These are phyloP conservation scores for Pichia exigua DNA, from an alignment of 805 yeast species.

Conservation along the genomic window DNA sequence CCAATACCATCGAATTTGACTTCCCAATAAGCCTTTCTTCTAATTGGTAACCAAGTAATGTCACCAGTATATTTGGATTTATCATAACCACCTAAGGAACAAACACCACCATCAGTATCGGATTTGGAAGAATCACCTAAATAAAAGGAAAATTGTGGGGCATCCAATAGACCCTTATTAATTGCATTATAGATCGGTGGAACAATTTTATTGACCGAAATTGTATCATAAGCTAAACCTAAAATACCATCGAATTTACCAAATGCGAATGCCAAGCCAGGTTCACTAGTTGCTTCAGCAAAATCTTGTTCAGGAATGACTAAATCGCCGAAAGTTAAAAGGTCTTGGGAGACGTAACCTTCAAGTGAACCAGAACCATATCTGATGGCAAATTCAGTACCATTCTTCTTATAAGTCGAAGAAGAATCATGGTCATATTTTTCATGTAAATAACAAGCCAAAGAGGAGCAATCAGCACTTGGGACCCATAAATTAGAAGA, in stretches of 20 bases:
- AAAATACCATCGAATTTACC: slow-evolving; percentile 98
- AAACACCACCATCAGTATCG: slow-evolving; percentile 77
- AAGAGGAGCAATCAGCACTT: slow-evolving; percentile 74
- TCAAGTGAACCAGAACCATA: slow-evolving; percentile 92
- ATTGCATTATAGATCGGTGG: slow-evolving; percentile 94
- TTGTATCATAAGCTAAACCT: slow-evolving; percentile 89
- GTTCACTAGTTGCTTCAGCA: slow-evolving; percentile 96
- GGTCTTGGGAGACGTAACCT: slow-evolving; percentile 87
- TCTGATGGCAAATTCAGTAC: slow-evolving; percentile 73
- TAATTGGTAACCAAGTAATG: slow-evolving; percentile 91
- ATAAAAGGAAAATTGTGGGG: slow-evolving; percentile 81
- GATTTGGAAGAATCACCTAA: slow-evolving; percentile 69
- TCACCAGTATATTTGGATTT: slow-evolving; percentile 69
- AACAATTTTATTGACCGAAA: slow-evolving; percentile 79
- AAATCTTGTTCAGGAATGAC: slow-evolving; percentile 83
- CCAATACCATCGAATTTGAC: slow-evolving; percentile 87
- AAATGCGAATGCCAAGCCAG: slow-evolving; percentile 96
- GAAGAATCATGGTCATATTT: slow-evolving; percentile 83
- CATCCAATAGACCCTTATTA: slow-evolving; percentile 70
- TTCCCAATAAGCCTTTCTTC: slow-evolving; percentile 99
- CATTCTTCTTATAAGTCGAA: slow-evolving; percentile 80
- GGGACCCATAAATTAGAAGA: slow-evolving; percentile 98
- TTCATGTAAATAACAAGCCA: slow-evolving; percentile 91
- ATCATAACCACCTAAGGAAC: slow-evolving; percentile 93
- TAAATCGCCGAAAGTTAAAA: slow-evolving; percentile 74